Evolutionary conservation across 768 basidiomycete species (phyloP).

Genomic region (Sistotremastrum niveocremeum): DNA sequence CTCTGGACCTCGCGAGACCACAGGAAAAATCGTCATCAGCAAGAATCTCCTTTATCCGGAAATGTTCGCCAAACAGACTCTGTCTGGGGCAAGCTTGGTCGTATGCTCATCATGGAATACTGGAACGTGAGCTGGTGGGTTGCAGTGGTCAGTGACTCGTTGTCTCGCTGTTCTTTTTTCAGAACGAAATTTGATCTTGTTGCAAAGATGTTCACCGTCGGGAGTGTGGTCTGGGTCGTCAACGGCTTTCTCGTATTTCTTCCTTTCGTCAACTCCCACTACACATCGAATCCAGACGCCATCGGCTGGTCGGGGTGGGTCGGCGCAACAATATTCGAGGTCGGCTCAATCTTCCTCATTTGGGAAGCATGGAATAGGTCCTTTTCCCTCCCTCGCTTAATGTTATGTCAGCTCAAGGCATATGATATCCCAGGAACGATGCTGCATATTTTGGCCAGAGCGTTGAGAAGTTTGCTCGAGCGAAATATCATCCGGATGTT

Average conservation of each 20-base stretch:
- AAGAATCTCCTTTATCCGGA: neutral
- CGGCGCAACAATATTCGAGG: constrained; percentile 47
- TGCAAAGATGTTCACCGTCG: constrained; percentile 21
- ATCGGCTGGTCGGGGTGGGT: constrained; percentile 38
- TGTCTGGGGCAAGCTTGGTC: neutral
- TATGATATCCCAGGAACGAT: constrained; percentile 6
- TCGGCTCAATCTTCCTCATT: constrained; percentile 20
- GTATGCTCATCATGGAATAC: neutral
- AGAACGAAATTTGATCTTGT: constrained; percentile 28
- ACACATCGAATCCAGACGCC: constrained; percentile 13
- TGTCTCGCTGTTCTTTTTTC: constrained; percentile 21
- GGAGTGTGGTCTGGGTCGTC: constrained; percentile 37
- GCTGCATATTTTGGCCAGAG: constrained; percentile 9
- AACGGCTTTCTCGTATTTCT: constrained; percentile 44
- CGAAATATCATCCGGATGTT: too few relatives aligned
- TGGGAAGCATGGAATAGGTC: neutral
- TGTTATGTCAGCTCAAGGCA: neutral
- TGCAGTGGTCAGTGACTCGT: constrained; percentile 2
- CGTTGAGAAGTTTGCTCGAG: neutral
- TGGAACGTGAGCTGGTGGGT: constrained; percentile 1
- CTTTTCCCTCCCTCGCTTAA: neutral
- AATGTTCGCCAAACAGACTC: neutral
- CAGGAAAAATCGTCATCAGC: neutral
- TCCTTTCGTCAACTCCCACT: constrained; percentile 24
- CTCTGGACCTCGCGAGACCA: neutral